Evolutionary conservation across 2,329 filamentous ascomycete species (phyloP).

Genomic region (Tolypocladium amazonense): DNA sequence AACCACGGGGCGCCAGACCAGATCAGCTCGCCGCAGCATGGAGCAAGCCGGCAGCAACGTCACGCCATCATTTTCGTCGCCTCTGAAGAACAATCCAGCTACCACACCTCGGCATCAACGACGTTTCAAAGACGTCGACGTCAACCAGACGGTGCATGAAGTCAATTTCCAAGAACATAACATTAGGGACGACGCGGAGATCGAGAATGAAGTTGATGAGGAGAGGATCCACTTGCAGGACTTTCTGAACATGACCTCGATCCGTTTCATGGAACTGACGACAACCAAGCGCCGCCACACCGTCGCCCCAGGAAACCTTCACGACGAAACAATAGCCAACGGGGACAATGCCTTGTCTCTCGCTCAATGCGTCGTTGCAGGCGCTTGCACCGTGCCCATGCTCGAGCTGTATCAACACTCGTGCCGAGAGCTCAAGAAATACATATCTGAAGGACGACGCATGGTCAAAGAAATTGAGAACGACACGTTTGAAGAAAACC

Average conservation of each 20-base stretch:
- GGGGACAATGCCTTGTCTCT: constrained; percentile 46
- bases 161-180: constrained; percentile 32
- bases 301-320: constrained; percentile 45
- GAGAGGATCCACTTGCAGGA: constrained; percentile 73
- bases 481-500: constrained; percentile 83
- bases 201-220: constrained; percentile 38
- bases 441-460: constrained; percentile 84
- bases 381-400: constrained; percentile 84
- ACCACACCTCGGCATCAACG: constrained; percentile 47
- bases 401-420: constrained; percentile 92
- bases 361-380: constrained; percentile 75
- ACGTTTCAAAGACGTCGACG: constrained; percentile 43
- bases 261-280: constrained; percentile 97
- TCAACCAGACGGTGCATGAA: constrained; percentile 33
- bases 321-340: constrained; percentile 28
- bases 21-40: constrained; percentile 36
- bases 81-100: constrained; percentile 29
- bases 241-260: constrained; percentile 90
- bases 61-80: constrained; percentile 34
- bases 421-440: constrained; percentile 90
- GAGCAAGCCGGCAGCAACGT: constrained; percentile 31
- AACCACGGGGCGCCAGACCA: constrained; percentile 48
- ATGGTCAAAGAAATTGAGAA: constrained; percentile 86
- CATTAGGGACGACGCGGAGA: constrained; percentile 28
- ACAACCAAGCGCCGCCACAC: constrained; percentile 90